phyloP scores from a whole-genome alignment of 2,329 filamentous ascomycete genomes.

The Emmonsiellopsis sp. region DNA sequence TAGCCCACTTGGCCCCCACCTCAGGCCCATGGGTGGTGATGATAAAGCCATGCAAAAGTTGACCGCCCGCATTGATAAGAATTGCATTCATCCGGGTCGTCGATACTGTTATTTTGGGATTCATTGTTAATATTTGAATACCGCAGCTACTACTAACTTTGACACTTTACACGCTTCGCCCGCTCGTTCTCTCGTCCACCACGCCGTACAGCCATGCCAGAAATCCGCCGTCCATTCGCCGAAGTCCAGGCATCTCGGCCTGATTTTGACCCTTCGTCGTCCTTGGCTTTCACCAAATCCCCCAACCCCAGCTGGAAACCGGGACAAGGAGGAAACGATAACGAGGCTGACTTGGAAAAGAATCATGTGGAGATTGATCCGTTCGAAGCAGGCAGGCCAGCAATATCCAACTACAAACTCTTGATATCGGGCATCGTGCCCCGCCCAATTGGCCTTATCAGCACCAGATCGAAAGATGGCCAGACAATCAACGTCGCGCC shows the following conservation, averaged over 20 bases:
- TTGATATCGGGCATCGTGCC: conserved; percentile 76
- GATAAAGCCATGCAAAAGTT: too few relatives aligned
- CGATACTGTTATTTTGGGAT: too few relatives aligned
- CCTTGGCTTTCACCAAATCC: conserved; percentile 31
- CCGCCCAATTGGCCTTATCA: conserved; percentile 63
- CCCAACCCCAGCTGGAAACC: conserved; percentile 33
- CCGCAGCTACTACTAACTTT: too few relatives aligned
- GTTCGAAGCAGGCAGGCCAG: conserved; percentile 57
- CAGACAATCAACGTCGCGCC: conserved; percentile 67
- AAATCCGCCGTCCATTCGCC: conserved; percentile 18
- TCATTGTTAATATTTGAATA: too few relatives aligned
- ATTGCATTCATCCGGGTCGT: too few relatives aligned
- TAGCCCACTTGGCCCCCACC: too few relatives aligned
- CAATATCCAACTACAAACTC: conserved; percentile 78
- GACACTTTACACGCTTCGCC: too few relatives aligned
- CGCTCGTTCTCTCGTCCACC: too few relatives aligned
- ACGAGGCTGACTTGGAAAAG: conserved; percentile 41
- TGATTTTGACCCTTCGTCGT: conserved; percentile 26
- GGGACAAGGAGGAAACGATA: conserved; percentile 34
- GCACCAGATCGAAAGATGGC: conserved; percentile 53
- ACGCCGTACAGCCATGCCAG: neutral
- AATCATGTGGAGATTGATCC: conserved; percentile 73
- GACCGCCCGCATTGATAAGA: too few relatives aligned
- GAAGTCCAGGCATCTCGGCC: conserved; percentile 33
- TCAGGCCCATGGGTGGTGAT: too few relatives aligned